Evolutionary conservation across 352 stramenopile species (phyloP), one percentile per base, ranked within the genome.

Genomic region (Thraustochytrium aureum): DNA sequence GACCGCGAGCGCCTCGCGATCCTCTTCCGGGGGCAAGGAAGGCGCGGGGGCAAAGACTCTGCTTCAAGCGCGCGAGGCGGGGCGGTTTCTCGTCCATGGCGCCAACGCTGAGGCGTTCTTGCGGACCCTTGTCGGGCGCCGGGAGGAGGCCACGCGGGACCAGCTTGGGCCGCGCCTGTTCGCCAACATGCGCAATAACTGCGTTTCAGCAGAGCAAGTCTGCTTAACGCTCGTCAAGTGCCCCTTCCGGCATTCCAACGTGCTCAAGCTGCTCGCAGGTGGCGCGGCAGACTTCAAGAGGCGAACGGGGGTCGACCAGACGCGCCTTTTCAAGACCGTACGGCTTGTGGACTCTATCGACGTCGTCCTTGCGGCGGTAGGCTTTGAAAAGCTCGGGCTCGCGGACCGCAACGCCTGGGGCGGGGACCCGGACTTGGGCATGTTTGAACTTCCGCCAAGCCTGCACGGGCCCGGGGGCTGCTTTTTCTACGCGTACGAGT

Each of bases 401-500:
- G 20, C 10, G 14, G 5, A 43, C 12, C 45, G 66, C 22, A 75
- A 65, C 30, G 4, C 47, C 12, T 75, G 45, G 47, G 66, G 66
- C 2, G 66, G 66, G 22, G 66, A 75, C 30, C 37, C 66, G n/a
- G 32, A 32, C 37, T 10, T 75, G 5, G 66, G 52, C 37, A 75
- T 75, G 66, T 75, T 75, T 35, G 32, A 47, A 0, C 17, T 35
- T 26, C 66, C 66, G 47, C n/a, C n/a, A n/a, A n/a, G n/a, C n/a
- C n/a, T n/a, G n/a, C 47, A 56, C 17, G 47, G 26, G 26, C 10
- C 56, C 35, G 17, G 14, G 10, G 22, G 6, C 20, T 37, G 33
- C 41, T 75, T 75, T 43, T 75, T 66, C 39, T 75, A 75, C 65
- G 66, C 66, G 20, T 75, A 64, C 35, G 56, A n/a, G n/a, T n/a